Base-by-base conservation (phyloP, 805 yeast genomes). In the Teunomyces tritomae region DNA sequence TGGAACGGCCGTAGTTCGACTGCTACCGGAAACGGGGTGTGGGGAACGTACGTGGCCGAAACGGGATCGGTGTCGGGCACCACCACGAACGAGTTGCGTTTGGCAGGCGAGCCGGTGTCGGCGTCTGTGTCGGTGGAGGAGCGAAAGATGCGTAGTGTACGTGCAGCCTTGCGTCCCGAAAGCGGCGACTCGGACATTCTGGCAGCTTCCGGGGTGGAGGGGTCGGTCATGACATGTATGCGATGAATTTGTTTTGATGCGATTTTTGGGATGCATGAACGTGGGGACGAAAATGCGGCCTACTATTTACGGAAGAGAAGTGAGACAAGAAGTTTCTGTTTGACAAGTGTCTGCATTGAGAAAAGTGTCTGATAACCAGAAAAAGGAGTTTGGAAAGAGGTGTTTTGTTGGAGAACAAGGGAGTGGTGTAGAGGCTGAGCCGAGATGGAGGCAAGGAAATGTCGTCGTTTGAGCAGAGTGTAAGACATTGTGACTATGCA, bases 1-100 rank as follows among this genome's bases (percentile, higher is more conserved):
- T 85, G 84, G 68, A 91, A 92, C 1, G 98, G 98, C 46, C 88
- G 81, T 49, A 92, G 69, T 63, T 92, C 97, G 1, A 91, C 96
- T 1, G 96, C 87, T 28, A 89, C 67, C 2, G 90, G 87, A 54
- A 74, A 86, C 13, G 83, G 79, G 3, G 80, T 77, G 59, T 84
- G 88, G 2, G 90, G 90, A 48, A 82, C 76, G 58, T 84, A 85
- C 0, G 88, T 83, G 0, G 89, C 89, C 1, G 86, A 80, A 10
- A 24, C 11, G 32, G 29, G 28, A 20, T 26, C 43, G 4, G 45
- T 24, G n/a, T 20, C 37, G 17, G 45, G 30, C 32, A 34, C 29
- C 32, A 43, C 20, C 28, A 37, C 40, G 29, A 37, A 20, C 28
- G 35, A 29, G 44, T 28, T 41, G 34, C 34, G 37, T 20, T 13